phyloP scores from a whole-genome alignment of 192 early-diverging fungal genomes.

The Linnemannia hyalina region DNA sequence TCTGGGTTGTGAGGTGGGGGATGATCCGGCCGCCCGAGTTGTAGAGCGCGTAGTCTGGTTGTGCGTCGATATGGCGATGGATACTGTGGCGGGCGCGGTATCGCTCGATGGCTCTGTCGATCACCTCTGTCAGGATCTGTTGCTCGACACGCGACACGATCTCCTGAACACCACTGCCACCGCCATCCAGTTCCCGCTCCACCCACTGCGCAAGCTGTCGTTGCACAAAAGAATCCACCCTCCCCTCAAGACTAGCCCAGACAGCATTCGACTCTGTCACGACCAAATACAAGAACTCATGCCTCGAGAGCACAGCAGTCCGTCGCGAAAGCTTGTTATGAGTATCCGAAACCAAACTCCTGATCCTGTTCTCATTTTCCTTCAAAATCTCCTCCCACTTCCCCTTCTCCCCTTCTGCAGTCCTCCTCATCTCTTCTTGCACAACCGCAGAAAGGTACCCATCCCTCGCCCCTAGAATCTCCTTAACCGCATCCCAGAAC shows the following conservation, averaged over 20 bases:
- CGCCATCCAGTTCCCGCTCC: not conserved
- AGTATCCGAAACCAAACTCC: not conserved
- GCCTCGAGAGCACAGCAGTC: not conserved
- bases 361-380: slow-evolving; percentile 6
- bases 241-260: slow-evolving; percentile 4
- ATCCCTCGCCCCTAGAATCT: not conserved
- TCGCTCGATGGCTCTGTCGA: slow-evolving; percentile 64
- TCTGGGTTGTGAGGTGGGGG: slow-evolving; percentile 64
- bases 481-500: slow-evolving; percentile 5
- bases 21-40: slow-evolving; percentile 74
- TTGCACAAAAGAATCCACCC: not conserved
- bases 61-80: not conserved
- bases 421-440: not conserved
- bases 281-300: slow-evolving; percentile 10
- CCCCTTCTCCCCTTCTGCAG: not conserved
- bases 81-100: slow-evolving; percentile 28
- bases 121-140: slow-evolving; percentile 56
- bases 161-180: not conserved
- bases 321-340: not conserved
- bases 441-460: not conserved
- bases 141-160: not conserved
- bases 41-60: slow-evolving; percentile 77
- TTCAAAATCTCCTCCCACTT: slow-evolving; percentile 19
- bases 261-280: slow-evolving; percentile 1
- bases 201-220: not conserved